Percentiles rank a stretch among this genome's conserved stretches.
Evolutionary conservation across 495 filamentous ascomycete species (phyloP).

Genomic region (Neurospora intermedia): DNA sequence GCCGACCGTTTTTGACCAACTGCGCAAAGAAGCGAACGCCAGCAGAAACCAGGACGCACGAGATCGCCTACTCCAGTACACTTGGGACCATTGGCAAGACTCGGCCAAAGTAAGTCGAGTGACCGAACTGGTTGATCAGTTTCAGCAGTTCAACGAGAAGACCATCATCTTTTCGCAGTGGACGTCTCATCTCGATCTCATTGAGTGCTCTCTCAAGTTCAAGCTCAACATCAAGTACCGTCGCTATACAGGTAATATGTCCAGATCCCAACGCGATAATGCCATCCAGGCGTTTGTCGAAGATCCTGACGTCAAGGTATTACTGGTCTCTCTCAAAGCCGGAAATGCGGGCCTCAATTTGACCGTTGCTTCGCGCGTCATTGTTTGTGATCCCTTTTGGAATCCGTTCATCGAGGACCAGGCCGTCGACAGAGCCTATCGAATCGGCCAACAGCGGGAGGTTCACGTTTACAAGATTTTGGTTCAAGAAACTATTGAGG

Average conservation of each 20-base stretch:
- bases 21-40: slow-evolving; percentile 40
- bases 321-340: slow-evolving; percentile 83
- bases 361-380: slow-evolving; percentile 73
- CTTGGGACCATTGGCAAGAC: slow-evolving; percentile 57
- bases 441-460: slow-evolving; percentile 67
- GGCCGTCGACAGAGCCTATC: slow-evolving; percentile 86
- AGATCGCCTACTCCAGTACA: slow-evolving; percentile 49
- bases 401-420: slow-evolving; percentile 94
- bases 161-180: slow-evolving; percentile 92
- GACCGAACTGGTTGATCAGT: slow-evolving; percentile 49
- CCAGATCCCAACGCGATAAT: slow-evolving; percentile 51
- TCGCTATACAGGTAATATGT: slow-evolving; percentile 87
- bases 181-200: slow-evolving; percentile 81
- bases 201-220: slow-evolving; percentile 74
- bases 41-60: slow-evolving; percentile 50
- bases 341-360: slow-evolving; percentile 90
- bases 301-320: slow-evolving; percentile 52
- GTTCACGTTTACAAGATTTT: slow-evolving; percentile 78
- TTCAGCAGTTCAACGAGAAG: slow-evolving; percentile 49
- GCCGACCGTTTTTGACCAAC: slow-evolving; percentile 11
- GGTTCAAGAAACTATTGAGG: slow-evolving; percentile 72
- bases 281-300: slow-evolving; percentile 66
- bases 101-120: slow-evolving; percentile 74
- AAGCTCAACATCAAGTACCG: slow-evolving; percentile 46
- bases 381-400: slow-evolving; percentile 94